Evolutionary conservation across 2,329 filamentous ascomycete species (phyloP).

Genomic region (Colletotrichum agaves): DNA sequence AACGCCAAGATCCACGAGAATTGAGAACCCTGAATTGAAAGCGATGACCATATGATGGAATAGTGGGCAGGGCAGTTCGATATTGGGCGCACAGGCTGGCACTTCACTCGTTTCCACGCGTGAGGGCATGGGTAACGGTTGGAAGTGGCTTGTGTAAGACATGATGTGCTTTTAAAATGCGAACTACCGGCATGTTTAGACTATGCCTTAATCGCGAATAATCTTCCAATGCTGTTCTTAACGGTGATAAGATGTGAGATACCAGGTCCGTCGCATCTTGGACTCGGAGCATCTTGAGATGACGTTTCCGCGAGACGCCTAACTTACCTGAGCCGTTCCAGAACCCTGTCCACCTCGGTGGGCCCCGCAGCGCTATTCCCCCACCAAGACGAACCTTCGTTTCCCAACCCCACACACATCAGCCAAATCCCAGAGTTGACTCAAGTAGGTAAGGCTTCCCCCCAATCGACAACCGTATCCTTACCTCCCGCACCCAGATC

Average conservation of each 20-base stretch:
- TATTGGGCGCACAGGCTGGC: neutral
- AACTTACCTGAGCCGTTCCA: neutral
- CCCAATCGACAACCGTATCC: slow-evolving; percentile 32
- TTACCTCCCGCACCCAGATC: slow-evolving; percentile 22
- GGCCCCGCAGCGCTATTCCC: slow-evolving; percentile 10
- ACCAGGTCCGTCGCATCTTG: no score
- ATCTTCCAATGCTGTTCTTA: no score
- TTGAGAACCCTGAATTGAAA: slow-evolving; percentile 33
- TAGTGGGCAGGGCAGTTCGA: neutral
- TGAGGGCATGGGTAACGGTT: neutral
- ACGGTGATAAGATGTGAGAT: no score
- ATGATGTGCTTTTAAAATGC: neutral
- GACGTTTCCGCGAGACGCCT: neutral
- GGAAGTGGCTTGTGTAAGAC: neutral
- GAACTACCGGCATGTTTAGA: neutral
- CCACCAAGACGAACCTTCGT: slow-evolving; percentile 30
- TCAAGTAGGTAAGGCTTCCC: slow-evolving; percentile 27
- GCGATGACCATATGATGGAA: neutral
- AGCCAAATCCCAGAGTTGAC: slow-evolving; percentile 34
- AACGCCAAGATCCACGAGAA: slow-evolving; percentile 49
- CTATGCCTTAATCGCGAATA: neutral
- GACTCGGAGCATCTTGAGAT: neutral
- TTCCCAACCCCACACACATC: slow-evolving; percentile 28
- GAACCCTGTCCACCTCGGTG: slow-evolving; percentile 16
- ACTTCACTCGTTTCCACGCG: neutral